Evolutionary conservation across 257 asterid species (phyloP), one percentile per base, ranked within the genome.

Genomic region (Mitragyna speciosa): DNA sequence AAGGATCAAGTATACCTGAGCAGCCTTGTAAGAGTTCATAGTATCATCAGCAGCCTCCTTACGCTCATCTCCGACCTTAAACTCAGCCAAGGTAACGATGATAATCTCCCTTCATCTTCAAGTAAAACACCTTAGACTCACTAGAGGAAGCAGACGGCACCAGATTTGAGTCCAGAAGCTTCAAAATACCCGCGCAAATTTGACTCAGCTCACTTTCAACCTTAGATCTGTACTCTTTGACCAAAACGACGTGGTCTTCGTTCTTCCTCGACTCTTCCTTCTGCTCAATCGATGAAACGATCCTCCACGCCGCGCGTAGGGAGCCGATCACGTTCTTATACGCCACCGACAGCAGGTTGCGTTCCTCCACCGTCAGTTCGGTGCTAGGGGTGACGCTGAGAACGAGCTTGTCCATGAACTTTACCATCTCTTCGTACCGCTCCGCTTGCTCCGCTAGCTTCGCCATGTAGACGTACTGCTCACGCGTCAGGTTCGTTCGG

Each of bases 321-420:
- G 90, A 85, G 45, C 90, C 90, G 83, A 87, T 87, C 51, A 87
- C 90, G 88, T 87, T 87, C 81, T 87, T 87, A 79, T 87, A 87
- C 31, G 90, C 90, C n/a, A 87, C 88, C 5, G 90, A 87, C 41
- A 87, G 88, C 30, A 87, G 88, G 85, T 87, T 87, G 5, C 90
- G 83, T 77, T 87, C 90, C 73, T 87, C 90, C 47, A 87, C 87
- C 11, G 90, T 87, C 31, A 87, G 83, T 52, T 87, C 90, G 28
- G 83, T 75, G 58, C 64, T n/a, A 2, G 90, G 90, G 1, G 88
- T 87, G 11, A 84, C 83, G 20, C 73, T 56, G 33, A 87, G 81
- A 20, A 87, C 90, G 2, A 87, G 85, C 73, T 85, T 87, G 85
- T 87, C 87, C 90, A 87, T 87, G 87, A 81, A 87, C 70, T 81